A percentile compares a stretch with the other conserved stretches of the same genome.
Conservation (phyloP, 805 yeast genomes). For the Torulaspora gathmanii region DNA sequence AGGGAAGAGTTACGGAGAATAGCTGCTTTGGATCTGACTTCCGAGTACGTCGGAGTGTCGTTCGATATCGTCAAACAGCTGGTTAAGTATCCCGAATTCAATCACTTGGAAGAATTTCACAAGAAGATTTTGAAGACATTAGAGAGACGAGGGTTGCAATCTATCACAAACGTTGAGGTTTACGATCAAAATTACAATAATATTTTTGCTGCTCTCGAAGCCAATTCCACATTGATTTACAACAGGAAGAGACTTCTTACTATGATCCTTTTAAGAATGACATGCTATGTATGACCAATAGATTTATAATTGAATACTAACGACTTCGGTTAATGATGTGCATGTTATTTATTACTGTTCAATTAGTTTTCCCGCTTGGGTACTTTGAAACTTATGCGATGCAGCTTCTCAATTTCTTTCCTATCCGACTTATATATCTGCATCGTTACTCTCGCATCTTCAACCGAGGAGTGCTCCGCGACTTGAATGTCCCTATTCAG, state of each 20-base stretch:
- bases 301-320: background rate
- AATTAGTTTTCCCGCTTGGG: background rate
- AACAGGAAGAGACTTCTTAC: constrained; percentile 26
- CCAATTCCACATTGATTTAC: constrained; percentile 16
- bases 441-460: constrained; percentile 89
- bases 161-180: constrained; percentile 8
- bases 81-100: constrained; percentile 34
- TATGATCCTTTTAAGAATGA: constrained; percentile 23
- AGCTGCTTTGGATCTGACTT: constrained; percentile 31
- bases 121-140: constrained; percentile 23
- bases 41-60: constrained; percentile 35
- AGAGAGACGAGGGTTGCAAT: constrained; percentile 22
- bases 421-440: constrained; percentile 60
- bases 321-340: background rate
- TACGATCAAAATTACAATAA: constrained; percentile 11
- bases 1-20: constrained; percentile 32
- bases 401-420: constrained; percentile 52
- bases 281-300: constrained; percentile 8
- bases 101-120: constrained; percentile 21
- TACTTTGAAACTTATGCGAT: constrained; percentile 19
- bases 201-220: constrained; percentile 13
- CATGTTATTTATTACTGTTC: background rate
- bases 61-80: constrained; percentile 31
- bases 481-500: constrained; percentile 60
- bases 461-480: constrained; percentile 80